Conservation (phyloP, 441 rosid genomes). For the Erodium texanum region DNA sequence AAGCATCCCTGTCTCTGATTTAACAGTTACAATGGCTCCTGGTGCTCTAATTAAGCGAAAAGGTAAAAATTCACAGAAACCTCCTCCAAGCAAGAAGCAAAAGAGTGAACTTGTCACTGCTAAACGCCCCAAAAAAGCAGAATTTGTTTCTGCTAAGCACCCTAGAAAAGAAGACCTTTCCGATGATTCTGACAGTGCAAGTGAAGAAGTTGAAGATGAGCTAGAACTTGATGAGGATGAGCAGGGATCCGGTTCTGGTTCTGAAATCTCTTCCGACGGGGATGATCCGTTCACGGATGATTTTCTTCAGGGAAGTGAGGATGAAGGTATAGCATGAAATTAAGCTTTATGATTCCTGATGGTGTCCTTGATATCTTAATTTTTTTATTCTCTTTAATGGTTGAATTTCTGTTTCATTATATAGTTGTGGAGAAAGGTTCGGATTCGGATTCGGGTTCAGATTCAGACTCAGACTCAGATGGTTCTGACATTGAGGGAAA, state of each 20-base stretch:
- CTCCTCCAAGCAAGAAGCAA: conserved; percentile 47
- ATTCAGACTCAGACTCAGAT: conserved; percentile 52
- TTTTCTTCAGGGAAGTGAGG: conserved; percentile 53
- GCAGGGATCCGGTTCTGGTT: conserved; percentile 40
- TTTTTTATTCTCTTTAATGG: not conserved
- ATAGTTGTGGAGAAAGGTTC: conserved; percentile 28
- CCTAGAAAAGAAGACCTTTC: conserved; percentile 24
- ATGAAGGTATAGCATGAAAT: conserved; percentile 32
- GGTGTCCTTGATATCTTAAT: not conserved
- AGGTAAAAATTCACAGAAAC: conserved; percentile 34
- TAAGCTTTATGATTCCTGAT: not conserved
- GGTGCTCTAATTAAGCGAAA: conserved; percentile 40
- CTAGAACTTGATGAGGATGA: conserved; percentile 30
- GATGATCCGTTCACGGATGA: conserved; percentile 54
- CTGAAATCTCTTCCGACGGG: conserved; percentile 55
- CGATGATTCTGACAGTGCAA: conserved; percentile 35
- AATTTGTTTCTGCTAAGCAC: not conserved
- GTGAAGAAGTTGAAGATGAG: conserved; percentile 32
- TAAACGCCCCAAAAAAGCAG: conserved; percentile 21
- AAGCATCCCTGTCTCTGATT: not conserved
- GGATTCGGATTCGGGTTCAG: conserved; percentile 29
- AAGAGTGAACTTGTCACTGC: conserved; percentile 30
- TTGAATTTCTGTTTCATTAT: not conserved
- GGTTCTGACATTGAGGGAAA: conserved; percentile 50
- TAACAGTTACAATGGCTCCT: conserved; percentile 37